Evolutionary conservation across 139 green algal genomes (phyloP).

Genomic region (Chlorella sp.): DNA sequence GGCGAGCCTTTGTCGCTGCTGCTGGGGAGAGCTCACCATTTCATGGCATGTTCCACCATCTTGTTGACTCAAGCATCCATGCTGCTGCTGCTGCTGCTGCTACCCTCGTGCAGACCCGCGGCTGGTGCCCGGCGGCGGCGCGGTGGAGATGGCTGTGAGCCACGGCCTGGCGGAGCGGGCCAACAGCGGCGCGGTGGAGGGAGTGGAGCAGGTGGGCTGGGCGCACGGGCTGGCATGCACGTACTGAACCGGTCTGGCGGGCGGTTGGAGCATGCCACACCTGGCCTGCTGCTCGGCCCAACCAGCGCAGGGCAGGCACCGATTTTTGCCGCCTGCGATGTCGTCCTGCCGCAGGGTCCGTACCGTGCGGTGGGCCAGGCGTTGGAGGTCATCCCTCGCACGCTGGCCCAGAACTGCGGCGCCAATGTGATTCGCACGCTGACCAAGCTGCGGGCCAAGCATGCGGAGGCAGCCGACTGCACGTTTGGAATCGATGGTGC

Average conservation of each 20-base stretch:
- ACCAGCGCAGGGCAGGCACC: too few relatives aligned
- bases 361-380: constrained; percentile 85
- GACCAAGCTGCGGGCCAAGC: constrained; percentile 95
- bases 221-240: too few relatives aligned
- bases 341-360: constrained; percentile 56
- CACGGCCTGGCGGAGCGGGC: constrained; percentile 68
- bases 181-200: constrained; percentile 55
- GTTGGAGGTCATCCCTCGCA: constrained; percentile 98
- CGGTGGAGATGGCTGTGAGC: constrained; percentile 97
- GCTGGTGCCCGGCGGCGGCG: constrained; percentile 96
- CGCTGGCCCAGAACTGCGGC: constrained; percentile 97
- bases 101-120: constrained; percentile 71
- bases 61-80: too few relatives aligned
- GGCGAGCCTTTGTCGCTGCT: too few relatives aligned
- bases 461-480: constrained; percentile 60
- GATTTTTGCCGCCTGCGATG: too few relatives aligned
- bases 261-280: too few relatives aligned
- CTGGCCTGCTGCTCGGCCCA: too few relatives aligned
- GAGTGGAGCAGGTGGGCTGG: constrained; percentile 58
- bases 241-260: too few relatives aligned
- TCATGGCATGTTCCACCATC: too few relatives aligned
- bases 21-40: too few relatives aligned
- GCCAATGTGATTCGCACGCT: constrained; percentile 99
- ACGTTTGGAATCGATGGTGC: constrained; percentile 91
- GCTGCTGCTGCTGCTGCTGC: too few relatives aligned